Evolutionary conservation across 768 basidiomycete genomes (phyloP), one percentile per base, ranked within the genome.

Genomic region (Lentinula boryana): DNA sequence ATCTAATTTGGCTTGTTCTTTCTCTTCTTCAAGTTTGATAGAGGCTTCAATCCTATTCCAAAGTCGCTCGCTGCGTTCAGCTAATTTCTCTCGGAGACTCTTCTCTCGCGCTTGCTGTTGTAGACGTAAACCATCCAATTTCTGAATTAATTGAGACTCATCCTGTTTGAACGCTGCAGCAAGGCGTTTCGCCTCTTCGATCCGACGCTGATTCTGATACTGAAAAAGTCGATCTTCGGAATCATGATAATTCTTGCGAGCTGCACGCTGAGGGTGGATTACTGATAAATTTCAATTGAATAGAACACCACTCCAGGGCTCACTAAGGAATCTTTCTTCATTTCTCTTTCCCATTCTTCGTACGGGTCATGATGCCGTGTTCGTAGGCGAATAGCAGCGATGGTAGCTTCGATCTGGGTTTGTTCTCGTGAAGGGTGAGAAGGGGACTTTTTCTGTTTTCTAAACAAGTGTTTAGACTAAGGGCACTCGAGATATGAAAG

Each of bases 301-400:
- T 16, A 3, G 5, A 15, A n/a, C 13, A 18, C 32, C 32, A 35
- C 12, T 54, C 16, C 8, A n/a, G 7, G 7, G 73, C 81, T 61
- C 67, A 83, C 81, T 63, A 81, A 79, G 27, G 82, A 78, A 66
- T 83, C 80, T 67, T 75, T 76, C 50, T 80, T 74, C 60, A 79
- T 78, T 62, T 78, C 71, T 60, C 76, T 75, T 69, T 83, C 78
- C 82, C 83, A 84, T 66, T 83, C 80, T 69, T 83, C 82, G 62
- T 83, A 84, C 60, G 80, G 80, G 63, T 84, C 82, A 63, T 78
- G 73, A 74, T 83, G 77, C 55, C 78, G 77, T 18, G 79, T 76
- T 35, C 80, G 77, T 35, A 80, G 72, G 33, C 82, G 76, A 64
- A 84, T 83, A 23, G 82, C 75, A 13, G 81, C 77, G 23, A 83